Evolutionary conservation across 2,329 filamentous ascomycete genomes (phyloP).

Genomic region (Cladosporium sphaerospermum): DNA sequence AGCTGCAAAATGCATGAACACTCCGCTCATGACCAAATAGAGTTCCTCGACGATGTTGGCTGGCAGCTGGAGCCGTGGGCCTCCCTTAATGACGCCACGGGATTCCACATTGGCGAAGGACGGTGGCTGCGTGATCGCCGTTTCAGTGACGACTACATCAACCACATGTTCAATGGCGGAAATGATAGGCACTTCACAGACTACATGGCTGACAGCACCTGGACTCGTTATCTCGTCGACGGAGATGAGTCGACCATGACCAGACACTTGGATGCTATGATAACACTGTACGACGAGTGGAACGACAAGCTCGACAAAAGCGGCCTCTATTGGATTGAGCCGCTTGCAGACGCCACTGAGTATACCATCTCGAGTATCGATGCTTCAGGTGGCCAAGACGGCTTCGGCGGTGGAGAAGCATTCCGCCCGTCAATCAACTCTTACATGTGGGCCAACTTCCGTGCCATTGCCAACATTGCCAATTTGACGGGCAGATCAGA

Average conservation of each 20-base stretch:
- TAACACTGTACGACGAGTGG: constrained; percentile 34
- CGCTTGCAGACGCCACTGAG: constrained; percentile 39
- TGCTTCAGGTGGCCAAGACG: constrained; percentile 35
- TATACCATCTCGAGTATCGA: constrained; percentile 43
- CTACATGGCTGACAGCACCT: constrained; percentile 37
- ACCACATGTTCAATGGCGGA: constrained; percentile 37
- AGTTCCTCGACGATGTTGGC: constrained; percentile 40
- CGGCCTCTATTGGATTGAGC: constrained; percentile 39
- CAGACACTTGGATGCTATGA: constrained; percentile 32
- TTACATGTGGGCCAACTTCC: constrained; percentile 40
- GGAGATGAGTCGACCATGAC: constrained; percentile 31
- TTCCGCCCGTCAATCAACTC: constrained; percentile 42
- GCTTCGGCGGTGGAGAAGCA: constrained; percentile 36
- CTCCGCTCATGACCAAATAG: constrained; percentile 13
- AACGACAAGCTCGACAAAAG: constrained; percentile 33
- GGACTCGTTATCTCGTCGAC: constrained; percentile 38
- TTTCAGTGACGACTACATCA: constrained; percentile 40
- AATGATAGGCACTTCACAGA: constrained; percentile 41
- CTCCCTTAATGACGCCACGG: constrained; percentile 40
- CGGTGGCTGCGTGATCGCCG: constrained; percentile 41
- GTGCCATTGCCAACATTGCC: constrained; percentile 37
- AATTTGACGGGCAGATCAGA: constrained; percentile 24
- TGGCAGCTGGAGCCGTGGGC: constrained; percentile 40
- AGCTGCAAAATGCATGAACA: neutral
- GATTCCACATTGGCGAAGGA: constrained; percentile 40